These are phyloP conservation scores for Ustilago nuda DNA, from an alignment of 1,284 basidiomycete species.

Conservation along the genomic window DNA sequence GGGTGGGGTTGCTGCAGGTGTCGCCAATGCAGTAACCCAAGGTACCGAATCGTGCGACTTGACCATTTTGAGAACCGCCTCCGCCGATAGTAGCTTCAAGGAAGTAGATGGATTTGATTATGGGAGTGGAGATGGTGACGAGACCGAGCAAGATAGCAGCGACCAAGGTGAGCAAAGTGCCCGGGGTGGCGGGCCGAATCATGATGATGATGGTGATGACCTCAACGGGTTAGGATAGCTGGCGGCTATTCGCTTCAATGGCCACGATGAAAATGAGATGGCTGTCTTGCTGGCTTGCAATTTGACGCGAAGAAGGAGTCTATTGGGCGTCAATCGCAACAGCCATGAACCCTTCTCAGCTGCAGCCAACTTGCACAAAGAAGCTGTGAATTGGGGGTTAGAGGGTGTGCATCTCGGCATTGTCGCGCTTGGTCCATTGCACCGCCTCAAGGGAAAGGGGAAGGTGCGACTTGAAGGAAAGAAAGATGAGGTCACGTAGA, in stretches of 20 bases:
- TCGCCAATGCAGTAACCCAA: conserved; percentile 57
- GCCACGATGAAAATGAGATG: not conserved
- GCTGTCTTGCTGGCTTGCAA: not conserved
- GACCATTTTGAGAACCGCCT: conserved; percentile 35
- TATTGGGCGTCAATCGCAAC: not conserved
- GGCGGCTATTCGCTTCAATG: not conserved
- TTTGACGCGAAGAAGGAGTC: not conserved
- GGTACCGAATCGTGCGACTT: conserved; percentile 47
- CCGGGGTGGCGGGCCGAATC: conserved; percentile 56
- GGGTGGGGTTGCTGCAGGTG: conserved; percentile 46
- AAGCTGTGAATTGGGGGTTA: too few relatives aligned
- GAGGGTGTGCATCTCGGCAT: not conserved
- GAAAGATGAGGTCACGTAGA: not conserved
- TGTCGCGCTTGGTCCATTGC: conserved; percentile 4
- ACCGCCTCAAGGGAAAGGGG: conserved; percentile 3
- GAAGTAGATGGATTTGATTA: conserved; percentile 63
- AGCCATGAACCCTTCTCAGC: not conserved
- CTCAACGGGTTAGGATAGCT: not conserved
- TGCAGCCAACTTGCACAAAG: too few relatives aligned
- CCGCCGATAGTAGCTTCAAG: conserved; percentile 54
- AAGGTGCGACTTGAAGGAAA: too few relatives aligned
- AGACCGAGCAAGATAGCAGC: conserved; percentile 59
- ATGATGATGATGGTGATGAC: conserved; percentile 16
- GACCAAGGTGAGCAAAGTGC: conserved; percentile 56
- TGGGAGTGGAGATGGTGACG: conserved; percentile 60